A percentile compares a stretch with the other conserved stretches of the same genome.
phyloP scores from a whole-genome alignment of 1,284 basidiomycete species.

The Ceratobasidium sp. region DNA sequence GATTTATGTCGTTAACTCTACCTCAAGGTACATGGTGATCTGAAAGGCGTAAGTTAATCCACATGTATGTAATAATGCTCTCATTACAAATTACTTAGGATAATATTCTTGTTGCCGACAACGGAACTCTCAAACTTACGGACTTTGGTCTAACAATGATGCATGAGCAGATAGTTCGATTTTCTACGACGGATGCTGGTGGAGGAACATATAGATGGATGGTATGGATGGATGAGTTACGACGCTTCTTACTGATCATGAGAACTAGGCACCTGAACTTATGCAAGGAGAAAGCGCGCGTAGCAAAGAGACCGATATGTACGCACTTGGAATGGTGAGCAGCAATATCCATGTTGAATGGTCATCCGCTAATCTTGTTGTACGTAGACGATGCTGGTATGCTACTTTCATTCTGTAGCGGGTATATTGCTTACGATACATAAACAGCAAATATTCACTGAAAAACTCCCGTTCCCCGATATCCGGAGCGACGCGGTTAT shows the following conservation, averaged over 20 bases:
- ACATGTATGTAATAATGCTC: no score
- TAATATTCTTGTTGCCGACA: constrained; percentile 1
- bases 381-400: no score
- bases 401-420: no score
- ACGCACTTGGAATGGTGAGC: not conserved
- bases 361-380: no score
- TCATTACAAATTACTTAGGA: not conserved
- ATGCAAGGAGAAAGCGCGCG: not conserved
- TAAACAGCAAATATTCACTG: no score
- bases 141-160: constrained; percentile 11
- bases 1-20: no score
- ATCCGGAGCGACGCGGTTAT: no score
- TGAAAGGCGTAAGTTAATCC: constrained; percentile 7
- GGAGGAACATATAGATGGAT: not conserved
- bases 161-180: not conserved
- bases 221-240: not conserved
- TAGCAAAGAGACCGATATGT: not conserved
- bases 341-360: no score
- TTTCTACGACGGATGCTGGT: not conserved
- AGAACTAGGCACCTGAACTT: not conserved
- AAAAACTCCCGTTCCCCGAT: no score
- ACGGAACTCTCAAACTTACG: constrained; percentile 2
- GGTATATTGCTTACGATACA: no score
- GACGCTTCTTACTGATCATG: no score
- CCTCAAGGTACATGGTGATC: constrained; percentile 4